phyloP scores from a whole-genome alignment of 2,329 filamentous ascomycete genomes.

The Aphanoascus verrucosus region DNA sequence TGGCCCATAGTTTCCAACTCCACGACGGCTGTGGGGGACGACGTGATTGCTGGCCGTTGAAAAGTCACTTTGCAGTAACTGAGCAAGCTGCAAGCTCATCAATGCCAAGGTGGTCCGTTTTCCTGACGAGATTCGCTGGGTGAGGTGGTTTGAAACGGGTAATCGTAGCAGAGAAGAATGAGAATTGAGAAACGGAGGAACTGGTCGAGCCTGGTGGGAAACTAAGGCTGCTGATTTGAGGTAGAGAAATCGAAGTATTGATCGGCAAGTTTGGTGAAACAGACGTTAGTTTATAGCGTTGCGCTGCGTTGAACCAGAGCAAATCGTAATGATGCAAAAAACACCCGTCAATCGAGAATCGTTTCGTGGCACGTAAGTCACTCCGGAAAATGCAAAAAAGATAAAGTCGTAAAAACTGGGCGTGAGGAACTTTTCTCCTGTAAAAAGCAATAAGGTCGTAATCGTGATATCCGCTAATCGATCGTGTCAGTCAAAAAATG shows the following conservation, averaged over 20 bases:
- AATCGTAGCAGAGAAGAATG: not conserved
- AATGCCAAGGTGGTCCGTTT: not conserved
- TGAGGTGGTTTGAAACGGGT: not conserved
- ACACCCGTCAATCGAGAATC: not conserved
- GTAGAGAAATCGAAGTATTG: too few relatives aligned
- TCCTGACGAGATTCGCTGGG: not conserved
- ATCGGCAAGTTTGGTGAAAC: too few relatives aligned
- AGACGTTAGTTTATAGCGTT: too few relatives aligned
- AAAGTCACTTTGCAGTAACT: not conserved
- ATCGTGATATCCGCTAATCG: not conserved
- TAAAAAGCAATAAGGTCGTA: not conserved
- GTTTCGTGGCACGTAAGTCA: not conserved
- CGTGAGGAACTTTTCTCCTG: not conserved
- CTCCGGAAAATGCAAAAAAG: not conserved
- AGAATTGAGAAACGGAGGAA: not conserved
- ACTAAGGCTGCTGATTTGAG: too few relatives aligned
- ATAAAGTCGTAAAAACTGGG: not conserved
- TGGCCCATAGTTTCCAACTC: slow-evolving; percentile 11
- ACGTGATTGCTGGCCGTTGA: not conserved
- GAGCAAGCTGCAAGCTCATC: not conserved
- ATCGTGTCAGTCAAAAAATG: not conserved
- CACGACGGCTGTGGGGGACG: not conserved
- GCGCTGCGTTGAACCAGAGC: not conserved
- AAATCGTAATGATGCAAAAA: not conserved
- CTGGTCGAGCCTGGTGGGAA: too few relatives aligned